These are phyloP conservation scores for Coemansia sp. DNA, from an alignment of 192 early-diverging fungal species.

Conservation along the genomic window DNA sequence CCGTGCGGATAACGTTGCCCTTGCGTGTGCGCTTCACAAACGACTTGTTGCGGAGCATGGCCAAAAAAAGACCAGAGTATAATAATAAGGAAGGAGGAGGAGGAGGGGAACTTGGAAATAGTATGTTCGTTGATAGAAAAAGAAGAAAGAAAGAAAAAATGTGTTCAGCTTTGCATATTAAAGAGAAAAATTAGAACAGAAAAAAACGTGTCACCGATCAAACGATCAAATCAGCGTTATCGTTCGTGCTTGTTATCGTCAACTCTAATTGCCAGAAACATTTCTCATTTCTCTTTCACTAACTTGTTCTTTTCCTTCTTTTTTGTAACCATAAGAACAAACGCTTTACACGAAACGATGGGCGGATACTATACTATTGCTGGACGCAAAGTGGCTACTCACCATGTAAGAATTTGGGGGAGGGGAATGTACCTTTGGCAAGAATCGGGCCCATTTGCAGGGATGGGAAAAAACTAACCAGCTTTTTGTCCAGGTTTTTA, in stretches of 20 bases:
- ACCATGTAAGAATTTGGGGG: conserved; percentile 42
- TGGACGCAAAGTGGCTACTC: conserved; percentile 53
- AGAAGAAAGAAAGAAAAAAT: not conserved
- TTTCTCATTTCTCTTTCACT: not conserved
- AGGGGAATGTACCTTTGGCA: no score
- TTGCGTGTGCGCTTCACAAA: conserved; percentile 91
- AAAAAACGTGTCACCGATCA: not conserved
- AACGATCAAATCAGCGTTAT: not conserved
- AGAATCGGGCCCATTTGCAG: not conserved
- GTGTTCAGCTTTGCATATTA: no score
- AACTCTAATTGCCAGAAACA: not conserved
- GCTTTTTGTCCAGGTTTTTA: no score
- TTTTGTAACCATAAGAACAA: not conserved
- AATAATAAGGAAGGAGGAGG: not conserved
- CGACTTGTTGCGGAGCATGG: conserved; percentile 76
- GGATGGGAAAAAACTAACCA: not conserved
- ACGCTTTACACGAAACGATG: conserved; percentile 14
- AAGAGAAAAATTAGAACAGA: not conserved
- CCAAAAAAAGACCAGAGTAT: not conserved
- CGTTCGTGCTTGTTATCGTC: not conserved
- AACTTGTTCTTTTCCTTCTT: not conserved
- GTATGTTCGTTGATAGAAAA: not conserved
- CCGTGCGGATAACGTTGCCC: conserved; percentile 89
- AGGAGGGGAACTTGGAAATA: not conserved
- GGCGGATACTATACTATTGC: conserved; percentile 55